Percentiles rank a stretch among this genome's conserved stretches.
These are phyloP conservation scores for Didymella arachidicola DNA, from an alignment of 2,329 filamentous ascomycete species.

Conservation along the genomic window DNA sequence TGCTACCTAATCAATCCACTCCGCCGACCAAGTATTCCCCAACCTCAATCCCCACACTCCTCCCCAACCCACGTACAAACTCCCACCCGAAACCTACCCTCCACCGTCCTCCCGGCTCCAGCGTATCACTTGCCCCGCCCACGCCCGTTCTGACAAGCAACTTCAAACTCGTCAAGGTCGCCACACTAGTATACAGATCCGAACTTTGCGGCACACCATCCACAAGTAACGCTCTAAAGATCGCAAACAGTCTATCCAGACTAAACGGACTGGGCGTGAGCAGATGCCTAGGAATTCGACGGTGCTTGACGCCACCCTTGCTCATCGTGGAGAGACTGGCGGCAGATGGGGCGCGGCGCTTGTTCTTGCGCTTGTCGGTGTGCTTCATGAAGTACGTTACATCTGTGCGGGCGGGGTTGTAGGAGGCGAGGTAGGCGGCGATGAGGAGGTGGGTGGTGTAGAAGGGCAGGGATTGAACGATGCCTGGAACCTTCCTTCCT, in stretches of 20 bases:
- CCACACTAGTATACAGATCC: slow-evolving; percentile 64
- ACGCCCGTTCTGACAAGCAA: slow-evolving; percentile 71
- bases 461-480: slow-evolving; percentile 66
- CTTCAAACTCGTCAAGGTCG: slow-evolving; percentile 75
- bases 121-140: slow-evolving; percentile 62
- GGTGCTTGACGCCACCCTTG: slow-evolving; percentile 57
- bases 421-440: slow-evolving; percentile 80
- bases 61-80: slow-evolving; percentile 71
- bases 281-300: slow-evolving; percentile 78
- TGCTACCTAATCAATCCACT: slow-evolving; percentile 30
- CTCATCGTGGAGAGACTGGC: slow-evolving; percentile 32
- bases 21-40: slow-evolving; percentile 66
- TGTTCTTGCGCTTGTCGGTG: slow-evolving; percentile 59
- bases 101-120: slow-evolving; percentile 77
- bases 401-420: slow-evolving; percentile 79
- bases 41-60: slow-evolving; percentile 78
- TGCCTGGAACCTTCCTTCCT: slow-evolving; percentile 22
- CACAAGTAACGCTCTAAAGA: slow-evolving; percentile 71
- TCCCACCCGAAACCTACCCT: slow-evolving; percentile 83
- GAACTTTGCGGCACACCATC: slow-evolving; percentile 54
- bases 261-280: slow-evolving; percentile 80
- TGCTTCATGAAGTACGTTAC: slow-evolving; percentile 77
- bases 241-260: slow-evolving; percentile 79
- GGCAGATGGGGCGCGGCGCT: slow-evolving; percentile 47
- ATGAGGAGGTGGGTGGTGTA: slow-evolving; percentile 77